phyloP scores from a whole-genome alignment of 495 filamentous ascomycete species.

The Aspergillus baeticus region DNA sequence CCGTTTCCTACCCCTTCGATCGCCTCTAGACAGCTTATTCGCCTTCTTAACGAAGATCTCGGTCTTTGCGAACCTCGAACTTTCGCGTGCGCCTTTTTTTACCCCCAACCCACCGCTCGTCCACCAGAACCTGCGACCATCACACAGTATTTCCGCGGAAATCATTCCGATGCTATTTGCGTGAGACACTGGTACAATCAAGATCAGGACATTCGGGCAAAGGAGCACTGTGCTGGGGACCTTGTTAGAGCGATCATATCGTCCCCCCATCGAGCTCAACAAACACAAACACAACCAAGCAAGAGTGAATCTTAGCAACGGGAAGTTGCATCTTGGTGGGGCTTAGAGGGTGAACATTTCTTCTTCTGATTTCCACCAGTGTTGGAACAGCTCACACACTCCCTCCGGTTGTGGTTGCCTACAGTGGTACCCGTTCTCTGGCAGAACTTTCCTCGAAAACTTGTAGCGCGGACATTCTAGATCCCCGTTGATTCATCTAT shows the following conservation, averaged over 20 bases:
- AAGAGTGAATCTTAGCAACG: slow-evolving; percentile 26
- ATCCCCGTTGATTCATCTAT: slow-evolving; percentile 3
- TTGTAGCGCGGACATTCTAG: slow-evolving; percentile 22
- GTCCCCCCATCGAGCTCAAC: slow-evolving; percentile 3
- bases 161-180: slow-evolving; percentile 31
- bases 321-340: slow-evolving; percentile 32
- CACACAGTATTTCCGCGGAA: neutral
- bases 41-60: neutral
- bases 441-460: slow-evolving; percentile 26
- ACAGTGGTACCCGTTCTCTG: slow-evolving; percentile 28
- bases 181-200: slow-evolving; percentile 22
- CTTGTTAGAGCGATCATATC: neutral
- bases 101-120: neutral
- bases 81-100: neutral
- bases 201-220: neutral
- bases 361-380: slow-evolving; percentile 27
- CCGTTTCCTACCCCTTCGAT: neutral
- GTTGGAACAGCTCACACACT: slow-evolving; percentile 28
- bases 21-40: neutral
- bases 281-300: neutral
- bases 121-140: slow-evolving; percentile 5
- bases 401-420: slow-evolving; percentile 25
- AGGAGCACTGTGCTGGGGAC: neutral
- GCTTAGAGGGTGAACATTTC: slow-evolving; percentile 31
- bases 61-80: slow-evolving; percentile 2